Evolutionary conservation across 805 yeast species (phyloP), one percentile per base, ranked within the genome.

Genomic region (Saccharomycopsis sp.): DNA sequence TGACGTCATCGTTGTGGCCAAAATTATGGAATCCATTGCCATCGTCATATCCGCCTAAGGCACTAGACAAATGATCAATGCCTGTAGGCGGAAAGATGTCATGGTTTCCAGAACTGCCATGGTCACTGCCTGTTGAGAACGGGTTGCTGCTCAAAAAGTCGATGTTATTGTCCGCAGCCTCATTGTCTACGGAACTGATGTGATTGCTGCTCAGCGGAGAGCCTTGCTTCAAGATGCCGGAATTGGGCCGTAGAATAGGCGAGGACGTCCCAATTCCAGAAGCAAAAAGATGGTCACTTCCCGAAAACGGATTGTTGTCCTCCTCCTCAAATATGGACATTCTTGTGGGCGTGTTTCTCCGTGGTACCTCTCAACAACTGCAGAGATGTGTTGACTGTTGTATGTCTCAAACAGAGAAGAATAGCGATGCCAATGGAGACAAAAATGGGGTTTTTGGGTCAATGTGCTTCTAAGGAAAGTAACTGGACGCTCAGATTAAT

Each of bases 291-390:
- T 72, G 76, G 21, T 65, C 65, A 5, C 73, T 69, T 1, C 76
- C 76, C 9, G 68, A 62, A 57, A 72, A 73, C 1, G 76, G 76
- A 56, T 73, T 73, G 58, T 72, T 73, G 61, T 72, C 73, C 54
- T 72, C 75, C 56, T 70, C 74, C 12, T 53, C 54, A 48, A 60
- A 60, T 12, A 55, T n/a, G 2, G 61, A 50, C 62, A 60, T 60
- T 44, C 7, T 44, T 44, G 21, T n/a, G n/a, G n/a, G n/a, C n/a
- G 37, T 12, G 9, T 29, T 29, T 12, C 37, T 29, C 37, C 12
- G 12, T 29, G 37, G 37, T 29, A 29, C 9, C n/a, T 29, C 5
- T 29, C 37, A 29, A 29, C 37, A 29, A 12, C 37, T 29, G 12
- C n/a, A n/a, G n/a, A n/a, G n/a, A n/a, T n/a, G n/a, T n/a, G n/a